Base-by-base conservation (phyloP, 805 yeast genomes). In the Yamadazyma kitorensis region DNA sequence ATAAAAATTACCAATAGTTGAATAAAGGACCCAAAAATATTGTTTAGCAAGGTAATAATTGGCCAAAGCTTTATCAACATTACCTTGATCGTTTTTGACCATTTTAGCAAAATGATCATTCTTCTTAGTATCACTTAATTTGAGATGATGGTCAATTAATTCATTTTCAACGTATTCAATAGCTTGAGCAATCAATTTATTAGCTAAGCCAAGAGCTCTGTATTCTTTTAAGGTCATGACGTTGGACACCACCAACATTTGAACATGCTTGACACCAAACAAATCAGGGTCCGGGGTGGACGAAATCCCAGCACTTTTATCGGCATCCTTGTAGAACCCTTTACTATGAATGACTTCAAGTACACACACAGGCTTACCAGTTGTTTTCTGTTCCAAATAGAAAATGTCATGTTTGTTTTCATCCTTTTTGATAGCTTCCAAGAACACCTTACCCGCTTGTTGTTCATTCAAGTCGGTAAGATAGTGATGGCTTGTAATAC, bases 1-100 rank as follows among this genome's bases (percentile, higher is more conserved):
- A 54, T 87, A 87, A 45, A 72, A 85, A 20, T 68, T 71, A 11
- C 84, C 91, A 14, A 84, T 76, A 31, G 81, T 93, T 41, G 91
- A 81, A 68, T 85, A 86, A 33, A 86, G 66, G 25, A 44, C 47
- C 71, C 71, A 66, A 31, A 61, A 54, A 42, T 61, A 65, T 36
- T 61, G 43, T 33, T 61, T 60, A 24, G 59, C 40, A 41, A 64
- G 47, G 35, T 61, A 57, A 34, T 64, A 55, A 32, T 50, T 48
- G 22, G 63, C 65, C 47, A 64, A 51, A 9, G 39, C 35, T 4
- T 27, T 16, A 35, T 64, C 70, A 8, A 64, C 24, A 10, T 39
- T 20, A 2, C 65, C 63, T 28, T 56, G 49, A 26, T 54, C 49
- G 3, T 39, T 37, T 18, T 39, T 44, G 6, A 59, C 66, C 68